phyloP scores from a whole-genome alignment of 1,284 basidiomycete species.

The Earliella scabrosa region DNA sequence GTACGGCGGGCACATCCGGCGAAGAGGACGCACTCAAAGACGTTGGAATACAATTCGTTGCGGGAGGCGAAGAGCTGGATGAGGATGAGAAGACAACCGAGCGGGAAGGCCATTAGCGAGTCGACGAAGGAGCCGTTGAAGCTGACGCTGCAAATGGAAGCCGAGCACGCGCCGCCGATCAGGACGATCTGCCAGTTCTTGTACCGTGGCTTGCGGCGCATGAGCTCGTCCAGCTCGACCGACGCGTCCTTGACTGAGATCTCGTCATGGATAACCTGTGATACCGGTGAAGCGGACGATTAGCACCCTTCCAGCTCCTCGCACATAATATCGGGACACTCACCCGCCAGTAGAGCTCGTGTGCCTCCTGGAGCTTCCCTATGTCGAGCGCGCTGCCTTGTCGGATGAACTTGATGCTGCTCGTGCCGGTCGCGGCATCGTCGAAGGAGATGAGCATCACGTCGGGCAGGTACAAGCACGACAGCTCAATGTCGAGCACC shows the following conservation, averaged over 20 bases:
- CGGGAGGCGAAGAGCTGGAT: conserved; percentile 78
- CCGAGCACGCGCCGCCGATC: conserved; percentile 83
- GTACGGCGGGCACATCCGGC: background rate
- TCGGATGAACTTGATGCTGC: conserved; percentile 84
- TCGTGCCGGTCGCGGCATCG: conserved; percentile 84
- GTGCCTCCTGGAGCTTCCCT: conserved; percentile 78
- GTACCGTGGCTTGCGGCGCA: conserved; percentile 71
- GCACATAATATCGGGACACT: conserved; percentile 16
- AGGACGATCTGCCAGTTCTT: conserved; percentile 69
- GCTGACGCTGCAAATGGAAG: conserved; percentile 75
- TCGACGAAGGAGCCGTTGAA: conserved; percentile 86
- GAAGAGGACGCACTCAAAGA: conserved; percentile 70
- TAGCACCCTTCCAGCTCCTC: background rate
- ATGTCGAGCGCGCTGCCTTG: conserved; percentile 79
- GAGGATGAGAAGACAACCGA: conserved; percentile 79
- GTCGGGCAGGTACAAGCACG: conserved; percentile 88
- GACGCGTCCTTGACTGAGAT: conserved; percentile 84
- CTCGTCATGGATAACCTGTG: conserved; percentile 83
- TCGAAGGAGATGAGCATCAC: conserved; percentile 85
- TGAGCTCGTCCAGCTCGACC: conserved; percentile 74
- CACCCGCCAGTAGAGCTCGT: conserved; percentile 83
- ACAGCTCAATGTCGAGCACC: conserved; percentile 85
- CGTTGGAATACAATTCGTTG: conserved; percentile 85
- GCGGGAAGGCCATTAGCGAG: conserved; percentile 73
- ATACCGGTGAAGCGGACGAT: too few species aligned